Evolutionary conservation across 1,284 basidiomycete species (phyloP), one percentile per base, ranked within the genome.

Genomic region (Xerocomus tenax): DNA sequence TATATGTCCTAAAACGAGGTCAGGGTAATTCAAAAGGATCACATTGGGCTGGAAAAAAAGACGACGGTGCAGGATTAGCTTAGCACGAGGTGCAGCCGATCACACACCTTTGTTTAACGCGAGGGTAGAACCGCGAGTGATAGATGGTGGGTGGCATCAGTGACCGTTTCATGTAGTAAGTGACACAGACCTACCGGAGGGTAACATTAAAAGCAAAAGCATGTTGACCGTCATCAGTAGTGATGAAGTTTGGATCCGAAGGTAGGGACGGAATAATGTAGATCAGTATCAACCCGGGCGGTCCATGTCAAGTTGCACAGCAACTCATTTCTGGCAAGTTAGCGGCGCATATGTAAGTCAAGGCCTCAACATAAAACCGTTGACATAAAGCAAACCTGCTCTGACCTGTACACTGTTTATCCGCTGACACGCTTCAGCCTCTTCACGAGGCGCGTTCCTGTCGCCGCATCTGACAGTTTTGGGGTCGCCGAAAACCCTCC

Each of bases 1-100:
- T 64, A 64, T 69, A 65, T 56, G 59, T 53, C 52, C 43, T 63
- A 53, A 57, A 69, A 69, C 67, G 63, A 69, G 63, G 67, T 63
- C 65, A 68, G 65, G 66, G 63, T 64, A 50, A 47, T 55, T 50
- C 36, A 34, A 47, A 51, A 45, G 26, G 44, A 53, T 48, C 48
- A 52, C 53, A 51, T 48, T 48, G 40, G 42, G 53, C 53, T 36
- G 59, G 49, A 51, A 47, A 61, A 45, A 48, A 47, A 35, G 45
- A 48, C 53, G 49, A 62, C 45, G 48, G 34, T 62, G 61, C 52
- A 48, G 48, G 43, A 53, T 43, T 59, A 42, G 51, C 39, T 10
- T 39, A 39, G 51, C 67, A 68, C 59, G 64, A 65, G 67, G 65
- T 55, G 15, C 19, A 48, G 47, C 48, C 57, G 61, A 64, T 63